Base-by-base conservation (phyloP, 2,329 filamentous ascomycete species). In the Trichocomaceae sp. region DNA sequence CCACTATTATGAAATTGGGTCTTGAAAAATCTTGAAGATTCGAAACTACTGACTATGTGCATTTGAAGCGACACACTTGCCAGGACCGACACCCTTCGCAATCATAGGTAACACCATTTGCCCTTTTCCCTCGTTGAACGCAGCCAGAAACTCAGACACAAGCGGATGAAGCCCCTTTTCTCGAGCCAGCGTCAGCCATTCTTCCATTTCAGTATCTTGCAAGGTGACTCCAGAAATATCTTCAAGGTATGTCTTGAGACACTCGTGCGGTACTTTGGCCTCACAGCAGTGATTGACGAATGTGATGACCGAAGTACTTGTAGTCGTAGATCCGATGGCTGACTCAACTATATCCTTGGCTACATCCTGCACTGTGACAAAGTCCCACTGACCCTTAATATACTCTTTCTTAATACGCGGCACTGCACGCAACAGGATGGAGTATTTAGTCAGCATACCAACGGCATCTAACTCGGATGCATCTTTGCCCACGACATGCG, bases 11-110 rank as follows among this genome's bases (percentile, higher is more conserved):
- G 23, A 26, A 26, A 26, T 26, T 26, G 23, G n/a, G n/a, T 26
- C 23, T 26, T 26, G 23, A 26, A 26, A 26, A 26, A 26, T 26
- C 23, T 26, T 26, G 23, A 26, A 26, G 23, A 26, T 26, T 26
- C 23, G 23, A 26, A 26, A 26, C 23, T 26, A 26, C 23, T 26
- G 23, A 26, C 23, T 26, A 26, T 26, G 23, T 26, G 23, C 23
- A 26, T 26, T 26, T 26, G 23, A 26, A 26, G 23, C 23, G 23
- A 26, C 23, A 26, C 23, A 26, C 23, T 26, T 26, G 23, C 23
- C 23, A 26, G 23, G 23, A 26, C 23, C 23, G 23, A 26, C 26
- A 82, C 64, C 39, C 19, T 51, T 51, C 20, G 23, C 49, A 33
- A 51, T 51, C 15, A 51, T 33, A 29, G 49, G 49, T 5, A 51